Base-by-base conservation (phyloP, 75 land plant species). In the Sequoia sempervirens region DNA sequence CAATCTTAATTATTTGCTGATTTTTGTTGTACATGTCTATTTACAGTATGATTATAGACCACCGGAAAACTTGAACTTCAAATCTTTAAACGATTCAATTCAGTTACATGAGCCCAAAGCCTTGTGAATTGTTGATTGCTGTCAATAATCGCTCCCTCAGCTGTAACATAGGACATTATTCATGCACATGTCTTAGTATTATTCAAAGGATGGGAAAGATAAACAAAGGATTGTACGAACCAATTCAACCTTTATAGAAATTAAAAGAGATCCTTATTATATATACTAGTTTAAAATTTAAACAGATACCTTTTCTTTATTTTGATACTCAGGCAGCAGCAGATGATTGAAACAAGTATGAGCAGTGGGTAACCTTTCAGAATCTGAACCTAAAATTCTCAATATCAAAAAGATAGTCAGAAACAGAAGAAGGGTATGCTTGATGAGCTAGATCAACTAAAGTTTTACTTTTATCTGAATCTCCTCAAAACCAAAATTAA, bases 291-390 rank as follows among this genome's bases (percentile, higher is more conserved):
- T 47, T 47, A 47, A 0, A 18, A 5, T 14, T 32, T 34, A n/a
- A 43, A 15, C 40, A 75, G 2, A 50, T 46, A 85, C 86, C 86
- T 85, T 85, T 13, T 83, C 86, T 68, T 85, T 85, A 52, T 69
- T 83, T 11, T 46, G 37, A 69, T 85, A 85, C 32, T 85, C 86
- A 56, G 86, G 86, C 45, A 85, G 85, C 86, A 85, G 30, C 34
- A 85, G 34, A 82, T 85, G 86, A 43, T 85, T 85, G 53, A 85
- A 85, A 68, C 86, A 85, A 28, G 86, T 85, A 52, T 85, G 86
- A 34, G 86, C 86, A 56, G 79, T 85, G 66, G 86, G 86, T 17
- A 85, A 75, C 86, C 86, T 85, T 47, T 85, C 86, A 54, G 74
- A 85, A 32, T 85, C 78, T 30, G 70, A 41, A 37, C 86, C 86